Evolutionary conservation across 192 early-diverging fungal species (phyloP), one percentile per base, ranked within the genome.

Genomic region (Helicostylum pulchrum): DNA sequence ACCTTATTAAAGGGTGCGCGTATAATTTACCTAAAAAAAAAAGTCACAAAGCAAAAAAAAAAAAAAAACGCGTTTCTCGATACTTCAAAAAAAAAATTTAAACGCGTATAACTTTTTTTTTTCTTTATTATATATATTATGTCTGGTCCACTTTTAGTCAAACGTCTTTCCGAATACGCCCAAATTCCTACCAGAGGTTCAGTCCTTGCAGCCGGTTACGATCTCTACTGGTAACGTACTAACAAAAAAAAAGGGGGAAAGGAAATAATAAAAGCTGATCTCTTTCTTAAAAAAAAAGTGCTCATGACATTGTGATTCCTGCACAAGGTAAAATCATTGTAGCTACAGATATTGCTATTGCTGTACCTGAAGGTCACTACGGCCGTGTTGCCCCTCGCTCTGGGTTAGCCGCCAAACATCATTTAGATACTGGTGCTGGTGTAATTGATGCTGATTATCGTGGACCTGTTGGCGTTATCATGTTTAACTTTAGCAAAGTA

Each of bases 361-460:
- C 83, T 39, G 77, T 98, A 11, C 97, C 97, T 3, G 49, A 63
- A 26, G 95, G 94, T 23, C 88, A 90, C 30, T 99, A 99, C 72
- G 97, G 93, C 4, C 90, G 97, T 66, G 89, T 99, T 4, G 97
- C 97, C 1, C 96, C 96, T 32, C 82, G 97, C 31, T 91, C 87
- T 32, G 94, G 96, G 0, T 80, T 99, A 45, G 94, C 96, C 3
- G 83, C 92, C 47, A 96, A 95, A 76, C 83, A 90, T 73, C 91
- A 90, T 71, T 79, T 97, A 36, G 93, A 97, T 70, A 83, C 84
- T 31, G 92, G 91, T 26, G 95, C 93, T 9, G 95, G 95, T 31
- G 95, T 97, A 21, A 85, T 97, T 56, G 95, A 99, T 70, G 80
- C 83, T 4, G 95, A 97, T 68, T 97, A 99, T 76, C 78, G 92